Evolutionary conservation across 805 yeast genomes (phyloP).

Genomic region (Pachysolen tannophilus): DNA sequence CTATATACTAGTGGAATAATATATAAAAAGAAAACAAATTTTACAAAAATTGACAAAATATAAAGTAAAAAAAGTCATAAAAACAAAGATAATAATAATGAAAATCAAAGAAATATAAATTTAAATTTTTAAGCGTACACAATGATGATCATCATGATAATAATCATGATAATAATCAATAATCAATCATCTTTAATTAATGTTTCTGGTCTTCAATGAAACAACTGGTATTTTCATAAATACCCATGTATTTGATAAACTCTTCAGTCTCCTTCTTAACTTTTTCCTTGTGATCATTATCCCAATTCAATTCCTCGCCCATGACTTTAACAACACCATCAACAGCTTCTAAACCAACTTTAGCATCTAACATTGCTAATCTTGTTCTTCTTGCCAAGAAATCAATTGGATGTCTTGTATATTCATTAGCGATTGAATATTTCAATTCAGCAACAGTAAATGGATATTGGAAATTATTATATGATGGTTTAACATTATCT

Average conservation of each 20-base stretch:
- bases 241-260: constrained; percentile 59
- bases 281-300: constrained; percentile 42
- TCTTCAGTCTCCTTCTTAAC: constrained; percentile 44
- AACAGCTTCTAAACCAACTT: constrained; percentile 71
- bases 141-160: no score
- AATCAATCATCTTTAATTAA: background rate
- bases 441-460: constrained; percentile 87
- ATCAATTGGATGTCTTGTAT: constrained; percentile 81
- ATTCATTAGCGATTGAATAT: constrained; percentile 76
- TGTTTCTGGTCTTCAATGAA: constrained; percentile 10
- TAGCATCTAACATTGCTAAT: constrained; percentile 84
- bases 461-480: constrained; percentile 61
- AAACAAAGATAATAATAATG: no score
- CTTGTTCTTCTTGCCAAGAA: constrained; percentile 91
- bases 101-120: no score
- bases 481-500: constrained; percentile 20
- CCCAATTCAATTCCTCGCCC: constrained; percentile 78
- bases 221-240: constrained; percentile 12
- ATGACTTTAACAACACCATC: constrained; percentile 81
- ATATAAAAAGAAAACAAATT: no score
- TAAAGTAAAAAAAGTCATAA: no score
- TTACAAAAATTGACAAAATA: no score
- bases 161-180: background rate
- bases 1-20: no score
- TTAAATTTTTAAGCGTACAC: no score